Evolutionary conservation across 805 yeast genomes (phyloP), one percentile per base, ranked within the genome.

Genomic region (Starmerella apicola): DNA sequence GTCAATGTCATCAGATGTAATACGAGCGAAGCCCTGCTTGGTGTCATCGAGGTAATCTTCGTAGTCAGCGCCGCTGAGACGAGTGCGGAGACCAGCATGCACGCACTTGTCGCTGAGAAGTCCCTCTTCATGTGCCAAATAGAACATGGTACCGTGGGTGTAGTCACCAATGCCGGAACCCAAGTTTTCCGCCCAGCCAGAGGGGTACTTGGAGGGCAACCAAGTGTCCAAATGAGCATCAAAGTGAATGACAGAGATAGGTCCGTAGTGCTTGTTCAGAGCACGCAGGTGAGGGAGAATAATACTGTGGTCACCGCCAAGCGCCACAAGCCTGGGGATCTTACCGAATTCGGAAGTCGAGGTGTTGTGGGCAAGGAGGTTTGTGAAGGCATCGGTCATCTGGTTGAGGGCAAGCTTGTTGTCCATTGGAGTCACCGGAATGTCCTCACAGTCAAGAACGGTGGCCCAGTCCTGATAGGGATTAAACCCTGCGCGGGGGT

Each of bases 171-270:
- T 63, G 25, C 82, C 80, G 53, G 55, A 75, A 15, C 44, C 51
- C 19, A 43, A 43, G 24, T 38, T 42, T 22, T 34, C 38, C 70
- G 44, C 71, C 91, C 46, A 75, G 57, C 88, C 85, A 71, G 74
- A 62, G 19, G 91, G 88, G 53, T 80, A 81, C 53, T 77, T 77
- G 37, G 70, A 66, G 9, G 93, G 91, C 30, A 74, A 62, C 94
- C 94, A 82, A 4, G 93, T 81, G 57, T 82, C 93, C 49, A 81
- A 66, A 60, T 81, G 93, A 12, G 91, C 88, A 55, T 82, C 94
- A 50, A 82, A 80, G 59, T 82, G 94, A 41, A 82, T 71, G 27
- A 82, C 75, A 18, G 82, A 74, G 36, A 82, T 59, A 16, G 74
- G 74, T 1, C 88, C 91, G 52, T 81, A 72, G 17, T 70, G 52